Conservation (phyloP, 2,329 filamentous ascomycete genomes). For the Helotiales sp. region DNA sequence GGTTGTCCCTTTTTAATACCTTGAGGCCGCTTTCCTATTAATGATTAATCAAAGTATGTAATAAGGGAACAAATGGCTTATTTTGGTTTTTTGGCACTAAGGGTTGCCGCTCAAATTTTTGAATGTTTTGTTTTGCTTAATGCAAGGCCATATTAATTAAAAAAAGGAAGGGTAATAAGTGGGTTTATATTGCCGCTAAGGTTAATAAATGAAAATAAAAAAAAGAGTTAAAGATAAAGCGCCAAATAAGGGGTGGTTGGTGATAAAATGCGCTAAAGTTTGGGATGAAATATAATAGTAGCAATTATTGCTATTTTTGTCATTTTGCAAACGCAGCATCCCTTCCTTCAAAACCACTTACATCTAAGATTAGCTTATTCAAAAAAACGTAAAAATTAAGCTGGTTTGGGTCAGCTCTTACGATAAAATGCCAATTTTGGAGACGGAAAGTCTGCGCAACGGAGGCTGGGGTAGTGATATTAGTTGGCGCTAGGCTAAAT, state of each 20-base stretch:
- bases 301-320: slow-evolving; percentile 23
- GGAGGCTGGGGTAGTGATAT: no score
- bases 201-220: slow-evolving; percentile 15
- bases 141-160: slow-evolving; percentile 32
- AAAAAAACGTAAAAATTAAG: no score
- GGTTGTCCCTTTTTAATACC: slow-evolving; percentile 34
- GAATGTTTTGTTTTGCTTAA: slow-evolving; percentile 35
- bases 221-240: slow-evolving; percentile 10
- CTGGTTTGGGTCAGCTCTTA: no score
- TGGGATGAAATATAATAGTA: no score
- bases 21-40: slow-evolving; percentile 33
- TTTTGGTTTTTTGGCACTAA: slow-evolving; percentile 32
- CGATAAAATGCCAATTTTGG: no score
- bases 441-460: no score
- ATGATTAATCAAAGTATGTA: slow-evolving; percentile 33
- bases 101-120: slow-evolving; percentile 31
- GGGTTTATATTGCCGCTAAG: slow-evolving; percentile 29
- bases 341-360: slow-evolving; percentile 23
- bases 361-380: slow-evolving; percentile 28
- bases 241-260: slow-evolving; percentile 13
- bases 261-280: no score
- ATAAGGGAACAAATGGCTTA: slow-evolving; percentile 25
- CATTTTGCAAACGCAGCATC: slow-evolving; percentile 23
- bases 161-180: slow-evolving; percentile 29
- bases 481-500: no score